Base-by-base conservation (phyloP, 139 green algal genomes). In the Eudorina sp. region DNA sequence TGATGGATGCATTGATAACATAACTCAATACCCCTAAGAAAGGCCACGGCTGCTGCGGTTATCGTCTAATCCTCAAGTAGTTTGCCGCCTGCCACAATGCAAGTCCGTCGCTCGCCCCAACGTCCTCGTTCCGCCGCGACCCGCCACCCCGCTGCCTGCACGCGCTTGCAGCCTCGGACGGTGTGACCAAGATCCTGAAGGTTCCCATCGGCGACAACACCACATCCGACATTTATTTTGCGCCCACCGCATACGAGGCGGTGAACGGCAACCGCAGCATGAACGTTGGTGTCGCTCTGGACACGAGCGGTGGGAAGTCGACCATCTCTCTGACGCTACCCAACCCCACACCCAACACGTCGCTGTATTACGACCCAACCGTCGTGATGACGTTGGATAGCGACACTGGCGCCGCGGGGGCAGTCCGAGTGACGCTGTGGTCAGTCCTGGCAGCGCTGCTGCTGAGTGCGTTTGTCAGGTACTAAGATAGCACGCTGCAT, bases 311-410 rank as follows among this genome's bases (percentile, higher is more conserved):
- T 1, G 45, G 46, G 58, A 85, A 75, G 18, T 43, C 25, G 31
- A 60, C 58, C 6, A 27, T 85, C 40, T 31, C 58, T 27, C 79
- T 85, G 14, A 55, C 41, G 81, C 43, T 87, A 45, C 62, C 62
- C 31, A 87, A 87, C 81, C 81, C 81, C 4, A 6, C n/a, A 0
- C 62, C 62, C 58, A 77, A 86, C 81, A 53, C 62, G 31, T 53
- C 19, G 3, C 31, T 78, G 38, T 78, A 79, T 43, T 87, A 87
- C 46, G 81, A 87, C 46, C 81, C 62, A 34, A 72, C 62, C 62
- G 66, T 75, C 36, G 31, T 29, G 34, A 34, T 53, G 19, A 36
- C 4, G 40, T 27, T 3, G 29, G 7, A 21, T 11, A 43, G 0
- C 25, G 19, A 23, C 38, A 4, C 21, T 27, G 78, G 78, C 55